Evolutionary conservation across 2,329 filamentous ascomycete species (phyloP).

Genomic region (Hypoxylon sp.): DNA sequence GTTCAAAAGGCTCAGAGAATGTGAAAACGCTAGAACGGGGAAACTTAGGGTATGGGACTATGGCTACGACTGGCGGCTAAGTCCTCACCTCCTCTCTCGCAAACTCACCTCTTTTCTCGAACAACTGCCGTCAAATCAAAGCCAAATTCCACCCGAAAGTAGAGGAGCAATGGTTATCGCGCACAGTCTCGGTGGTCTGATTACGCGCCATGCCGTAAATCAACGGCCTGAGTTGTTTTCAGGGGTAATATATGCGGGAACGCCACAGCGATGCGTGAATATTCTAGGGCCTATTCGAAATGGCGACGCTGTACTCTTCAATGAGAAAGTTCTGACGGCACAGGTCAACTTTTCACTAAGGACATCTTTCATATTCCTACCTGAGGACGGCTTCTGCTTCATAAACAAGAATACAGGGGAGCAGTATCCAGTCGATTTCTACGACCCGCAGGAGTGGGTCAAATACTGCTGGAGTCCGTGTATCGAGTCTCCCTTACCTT

Average conservation of each 20-base stretch:
- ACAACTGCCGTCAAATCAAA: constrained; percentile 80
- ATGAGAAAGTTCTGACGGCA: constrained; percentile 89
- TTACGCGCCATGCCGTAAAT: constrained; percentile 91
- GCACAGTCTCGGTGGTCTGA: constrained; percentile 88
- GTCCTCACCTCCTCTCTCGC: constrained; percentile 80
- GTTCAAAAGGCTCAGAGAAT: constrained; percentile 82
- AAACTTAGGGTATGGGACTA: constrained; percentile 88
- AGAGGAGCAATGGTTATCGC: constrained; percentile 85
- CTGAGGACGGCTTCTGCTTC: constrained; percentile 90
- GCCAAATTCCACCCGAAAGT: constrained; percentile 64
- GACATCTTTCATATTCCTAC: constrained; percentile 87
- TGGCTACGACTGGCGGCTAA: constrained; percentile 94
- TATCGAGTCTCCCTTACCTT: constrained; percentile 76
- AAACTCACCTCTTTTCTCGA: constrained; percentile 82
- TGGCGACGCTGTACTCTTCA: constrained; percentile 92
- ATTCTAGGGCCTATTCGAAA: constrained; percentile 91
- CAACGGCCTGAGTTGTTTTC: constrained; percentile 86
- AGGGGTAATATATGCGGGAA: constrained; percentile 87
- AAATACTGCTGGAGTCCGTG: constrained; percentile 85
- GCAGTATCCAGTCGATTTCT: constrained; percentile 87
- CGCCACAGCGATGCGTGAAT: constrained; percentile 89
- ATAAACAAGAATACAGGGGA: constrained; percentile 86
- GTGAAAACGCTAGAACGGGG: constrained; percentile 79
- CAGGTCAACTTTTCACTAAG: constrained; percentile 94
- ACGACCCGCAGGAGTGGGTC: constrained; percentile 83